Conservation (phyloP, 2,329 filamentous ascomycete species). For the Macrophomina tecta region DNA sequence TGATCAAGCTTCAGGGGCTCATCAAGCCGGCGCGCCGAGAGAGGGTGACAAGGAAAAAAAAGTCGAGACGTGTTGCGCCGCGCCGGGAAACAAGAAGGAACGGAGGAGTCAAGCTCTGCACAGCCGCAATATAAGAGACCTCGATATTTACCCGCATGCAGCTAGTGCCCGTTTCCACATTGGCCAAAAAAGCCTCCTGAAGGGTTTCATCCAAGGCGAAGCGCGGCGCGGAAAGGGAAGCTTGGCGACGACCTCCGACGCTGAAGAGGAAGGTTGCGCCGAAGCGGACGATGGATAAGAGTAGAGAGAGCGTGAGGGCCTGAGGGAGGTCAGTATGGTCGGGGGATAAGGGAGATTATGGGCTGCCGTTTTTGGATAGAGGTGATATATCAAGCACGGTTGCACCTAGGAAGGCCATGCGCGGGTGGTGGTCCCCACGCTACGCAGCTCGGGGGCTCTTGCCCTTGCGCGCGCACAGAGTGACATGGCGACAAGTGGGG, state of each 20-base stretch:
- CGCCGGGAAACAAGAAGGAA: background rate
- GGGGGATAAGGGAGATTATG: conserved; percentile 9
- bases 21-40: too few species aligned
- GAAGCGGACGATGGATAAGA: background rate
- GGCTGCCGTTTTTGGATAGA: background rate
- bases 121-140: background rate
- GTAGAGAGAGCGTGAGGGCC: background rate
- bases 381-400: background rate
- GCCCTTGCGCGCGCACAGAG: background rate
- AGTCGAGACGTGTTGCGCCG: background rate
- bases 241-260: background rate
- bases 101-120: background rate
- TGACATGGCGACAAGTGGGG: background rate
- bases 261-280: background rate
- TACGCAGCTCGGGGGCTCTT: background rate
- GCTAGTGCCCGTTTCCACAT: background rate
- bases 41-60: background rate
- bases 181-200: background rate
- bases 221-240: background rate
- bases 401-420: background rate
- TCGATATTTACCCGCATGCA: background rate
- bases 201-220: background rate
- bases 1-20: too few species aligned
- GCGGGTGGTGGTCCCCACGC: background rate
- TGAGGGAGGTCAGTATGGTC: background rate